Conservation (phyloP, 306 rosid species). For the Sicyos edulis region DNA sequence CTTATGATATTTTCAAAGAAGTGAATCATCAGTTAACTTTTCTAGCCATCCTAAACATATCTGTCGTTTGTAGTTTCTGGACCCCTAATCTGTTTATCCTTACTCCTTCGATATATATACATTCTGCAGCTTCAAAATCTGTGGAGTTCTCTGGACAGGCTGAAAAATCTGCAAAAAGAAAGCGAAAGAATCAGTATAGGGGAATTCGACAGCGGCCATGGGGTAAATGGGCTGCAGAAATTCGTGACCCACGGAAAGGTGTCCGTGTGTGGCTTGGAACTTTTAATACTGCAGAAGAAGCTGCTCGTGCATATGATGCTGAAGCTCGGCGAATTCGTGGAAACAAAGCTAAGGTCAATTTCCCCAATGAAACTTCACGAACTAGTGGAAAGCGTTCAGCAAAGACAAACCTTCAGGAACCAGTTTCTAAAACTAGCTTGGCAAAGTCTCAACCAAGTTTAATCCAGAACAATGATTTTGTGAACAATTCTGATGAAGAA, state of each 20-base stretch:
- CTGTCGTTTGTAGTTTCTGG: background rate
- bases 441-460: slow-evolving; percentile 34
- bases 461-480: slow-evolving; percentile 36
- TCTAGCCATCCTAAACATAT: background rate
- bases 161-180: slow-evolving; percentile 65
- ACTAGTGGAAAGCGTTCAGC: slow-evolving; percentile 36
- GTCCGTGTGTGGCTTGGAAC: slow-evolving; percentile 99
- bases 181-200: slow-evolving; percentile 84
- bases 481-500: slow-evolving; percentile 33
- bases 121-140: slow-evolving; percentile 39
- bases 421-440: slow-evolving; percentile 30
- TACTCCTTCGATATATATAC: slow-evolving; percentile 28
- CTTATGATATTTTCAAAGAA: background rate
- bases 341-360: slow-evolving; percentile 91
- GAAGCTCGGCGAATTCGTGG: slow-evolving; percentile 96
- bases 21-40: background rate
- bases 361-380: slow-evolving; percentile 57
- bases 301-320: slow-evolving; percentile 94
- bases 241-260: slow-evolving; percentile 93
- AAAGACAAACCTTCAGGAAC: slow-evolving; percentile 38
- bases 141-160: slow-evolving; percentile 48
- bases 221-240: slow-evolving; percentile 99
- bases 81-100: background rate
- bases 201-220: slow-evolving; percentile 99
- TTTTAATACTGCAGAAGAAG: slow-evolving; percentile 97